These are phyloP conservation scores for Phytophthora hibernalis DNA, from an alignment of 352 stramenopile species.

Conservation along the genomic window DNA sequence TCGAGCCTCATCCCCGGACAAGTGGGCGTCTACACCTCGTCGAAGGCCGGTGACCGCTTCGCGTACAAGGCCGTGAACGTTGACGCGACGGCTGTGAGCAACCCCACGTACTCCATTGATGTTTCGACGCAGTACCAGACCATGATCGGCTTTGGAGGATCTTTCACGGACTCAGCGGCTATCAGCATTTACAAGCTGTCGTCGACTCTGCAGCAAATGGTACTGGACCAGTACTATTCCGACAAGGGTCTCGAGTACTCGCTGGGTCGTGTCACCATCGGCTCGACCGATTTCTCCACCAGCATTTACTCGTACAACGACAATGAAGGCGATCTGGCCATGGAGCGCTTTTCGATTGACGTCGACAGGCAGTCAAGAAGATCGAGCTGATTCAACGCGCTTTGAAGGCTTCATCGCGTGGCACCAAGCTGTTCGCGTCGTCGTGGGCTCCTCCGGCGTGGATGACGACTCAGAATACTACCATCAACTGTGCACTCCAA, in stretches of 20 bases:
- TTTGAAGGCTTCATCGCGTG: conserved; percentile 41
- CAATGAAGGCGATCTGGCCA: conserved; percentile 60
- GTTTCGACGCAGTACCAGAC: conserved; percentile 61
- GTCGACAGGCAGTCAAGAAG: conserved; percentile 78
- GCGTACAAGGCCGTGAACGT: conserved; percentile 37
- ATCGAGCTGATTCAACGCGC: conserved; percentile 74
- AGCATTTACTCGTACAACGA: conserved; percentile 88
- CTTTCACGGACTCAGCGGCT: conserved; percentile 87
- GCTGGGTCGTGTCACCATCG: conserved; percentile 82
- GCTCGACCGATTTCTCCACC: conserved; percentile 87
- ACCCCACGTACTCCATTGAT: conserved; percentile 50
- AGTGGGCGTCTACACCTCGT: conserved; percentile 49
- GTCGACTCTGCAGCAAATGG: conserved; percentile 58
- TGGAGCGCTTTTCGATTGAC: conserved; percentile 78
- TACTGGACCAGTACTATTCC: conserved; percentile 80
- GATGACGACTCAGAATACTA: conserved; percentile 84
- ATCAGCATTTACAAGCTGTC: conserved; percentile 83
- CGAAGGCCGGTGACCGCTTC: conserved; percentile 50
- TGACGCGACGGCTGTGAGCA: conserved; percentile 13
- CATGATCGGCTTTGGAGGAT: conserved; percentile 89
- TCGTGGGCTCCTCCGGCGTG: conserved; percentile 88
- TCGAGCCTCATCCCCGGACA: conserved; percentile 39
- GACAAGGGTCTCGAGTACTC: conserved; percentile 81
- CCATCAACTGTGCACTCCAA: conserved; percentile 61
- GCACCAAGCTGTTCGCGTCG: conserved; percentile 80